Percentiles rank a stretch among this genome's conserved stretches.
These are phyloP conservation scores for Chrysoporthe austroafricana DNA, from an alignment of 2,329 filamentous ascomycete species.

Conservation along the genomic window DNA sequence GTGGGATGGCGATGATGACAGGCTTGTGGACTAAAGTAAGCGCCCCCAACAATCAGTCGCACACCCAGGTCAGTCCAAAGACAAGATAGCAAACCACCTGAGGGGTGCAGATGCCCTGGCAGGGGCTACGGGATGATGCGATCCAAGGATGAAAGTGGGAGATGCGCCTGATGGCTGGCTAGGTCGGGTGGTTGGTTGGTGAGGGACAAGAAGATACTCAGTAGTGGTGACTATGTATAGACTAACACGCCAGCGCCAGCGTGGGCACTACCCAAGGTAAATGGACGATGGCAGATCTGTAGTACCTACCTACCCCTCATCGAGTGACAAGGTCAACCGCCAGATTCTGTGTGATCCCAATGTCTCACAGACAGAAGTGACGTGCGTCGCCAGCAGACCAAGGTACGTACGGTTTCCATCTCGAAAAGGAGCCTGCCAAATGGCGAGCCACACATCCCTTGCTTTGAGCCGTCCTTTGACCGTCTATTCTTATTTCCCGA, in stretches of 20 bases:
- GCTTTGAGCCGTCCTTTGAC: not conserved
- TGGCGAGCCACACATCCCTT: not conserved
- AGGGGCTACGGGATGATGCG: not conserved
- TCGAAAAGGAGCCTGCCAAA: too few relatives aligned
- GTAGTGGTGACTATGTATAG: constrained; percentile 23
- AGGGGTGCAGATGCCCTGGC: constrained; percentile 7
- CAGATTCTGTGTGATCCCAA: not conserved
- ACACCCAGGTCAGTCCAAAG: constrained; percentile 9
- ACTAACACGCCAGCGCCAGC: constrained; percentile 7
- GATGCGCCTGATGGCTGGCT: not conserved
- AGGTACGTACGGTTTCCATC: not conserved
- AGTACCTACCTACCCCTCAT: constrained; percentile 3
- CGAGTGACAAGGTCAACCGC: not conserved
- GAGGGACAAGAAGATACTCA: not conserved
- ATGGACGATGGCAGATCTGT: constrained; percentile 7
- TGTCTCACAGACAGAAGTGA: not conserved
- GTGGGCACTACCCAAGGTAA: not conserved
- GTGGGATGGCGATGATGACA: constrained; percentile 14
- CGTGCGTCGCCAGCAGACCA: not conserved
- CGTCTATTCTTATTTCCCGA: not conserved
- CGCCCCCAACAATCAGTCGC: constrained; percentile 19
- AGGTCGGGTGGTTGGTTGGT: constrained; percentile 6
- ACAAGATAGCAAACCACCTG: constrained; percentile 13
- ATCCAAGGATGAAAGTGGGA: not conserved
- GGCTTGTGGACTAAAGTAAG: not conserved